Base-by-base conservation (phyloP, 2,329 filamentous ascomycete species). In the Phoma sp. region DNA sequence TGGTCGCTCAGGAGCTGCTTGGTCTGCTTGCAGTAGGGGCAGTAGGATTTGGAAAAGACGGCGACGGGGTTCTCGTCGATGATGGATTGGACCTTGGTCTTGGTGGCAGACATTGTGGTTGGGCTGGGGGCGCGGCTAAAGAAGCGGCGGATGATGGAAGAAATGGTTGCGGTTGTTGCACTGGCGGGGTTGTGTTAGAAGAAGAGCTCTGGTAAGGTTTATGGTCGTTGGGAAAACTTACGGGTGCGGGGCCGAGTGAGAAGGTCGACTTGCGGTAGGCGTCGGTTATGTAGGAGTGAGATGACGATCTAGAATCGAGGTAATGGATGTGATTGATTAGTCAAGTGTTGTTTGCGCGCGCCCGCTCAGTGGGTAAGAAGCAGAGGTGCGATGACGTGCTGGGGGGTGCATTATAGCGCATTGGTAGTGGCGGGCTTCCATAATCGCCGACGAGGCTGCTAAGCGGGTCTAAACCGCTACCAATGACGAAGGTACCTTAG, bases 1-100 rank as follows among this genome's bases (percentile, higher is more conserved):
- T 86, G 66, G 53, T 86, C 80, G 70, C 82, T 84, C 66, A 99
- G 81, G 45, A 91, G 82, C 52, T 82, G 71, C 86, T 98, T 98
- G 66, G 89, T 86, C 56, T 87, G 82, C 54, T 79, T 83, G 84
- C 93, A 98, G 85, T 96, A 96, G 10, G 93, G 92, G 85, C 95
- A 99, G 81, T 91, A 96, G 13, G 89, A 91, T 82, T 99, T 99
- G 79, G 89, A 93, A 84, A 99, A 99, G 75, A 99, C 90, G 69
- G 95, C 88, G 76, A 96, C 92, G 68, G 86, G 79, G 80, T 96
- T 95, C 72, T 93, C 87, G 78, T 95, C 86, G 77, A 98, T 96
- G 79, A 97, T 87, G 71, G 82, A 77, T 78, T 96, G 86, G 58
- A 90, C 90, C 79, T 96, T 96, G 61, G 84, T 82, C 79, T 90